These are phyloP conservation scores for Areca catechu DNA, from an alignment of 176 grass and related monocot genomes.

Conservation along the genomic window DNA sequence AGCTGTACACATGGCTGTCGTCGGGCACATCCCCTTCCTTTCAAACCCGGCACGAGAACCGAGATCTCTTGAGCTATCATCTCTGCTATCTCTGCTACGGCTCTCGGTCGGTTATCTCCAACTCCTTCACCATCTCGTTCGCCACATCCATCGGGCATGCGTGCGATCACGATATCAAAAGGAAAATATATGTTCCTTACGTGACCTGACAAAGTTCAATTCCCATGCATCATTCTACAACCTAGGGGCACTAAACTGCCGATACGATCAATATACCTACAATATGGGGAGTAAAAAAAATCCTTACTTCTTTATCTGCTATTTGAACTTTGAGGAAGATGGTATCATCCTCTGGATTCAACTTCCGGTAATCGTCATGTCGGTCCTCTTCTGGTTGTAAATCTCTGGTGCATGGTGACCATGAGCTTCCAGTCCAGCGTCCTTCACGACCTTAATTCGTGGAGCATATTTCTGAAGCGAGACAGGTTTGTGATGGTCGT, in stretches of 20 bases:
- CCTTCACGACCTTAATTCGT: neutral
- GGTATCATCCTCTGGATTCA: conserved; percentile 64
- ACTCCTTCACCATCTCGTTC: conserved; percentile 85
- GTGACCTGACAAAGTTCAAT: conserved; percentile 1
- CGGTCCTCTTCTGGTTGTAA: conserved; percentile 5
- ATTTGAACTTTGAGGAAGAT: conserved; percentile 94
- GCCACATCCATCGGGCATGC: conserved; percentile 79
- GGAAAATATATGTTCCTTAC: conserved; percentile 89
- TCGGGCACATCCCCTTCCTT: neutral
- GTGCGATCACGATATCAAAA: conserved; percentile 56
- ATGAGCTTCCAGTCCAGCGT: neutral
- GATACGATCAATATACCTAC: no score
- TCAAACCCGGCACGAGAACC: conserved; percentile 43
- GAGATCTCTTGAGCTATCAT: conserved; percentile 73
- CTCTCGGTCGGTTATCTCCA: conserved; percentile 61
- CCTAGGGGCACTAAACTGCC: no score
- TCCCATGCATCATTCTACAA: no score
- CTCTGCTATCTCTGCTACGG: conserved; percentile 56
- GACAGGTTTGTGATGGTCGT: conserved; percentile 6
- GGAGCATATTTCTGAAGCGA: neutral
- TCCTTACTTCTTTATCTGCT: conserved; percentile 34
- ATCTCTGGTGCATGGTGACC: neutral
- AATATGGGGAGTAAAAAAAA: no score
- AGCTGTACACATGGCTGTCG: conserved; percentile 37
- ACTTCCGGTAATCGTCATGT: conserved; percentile 88